Conservation (phyloP, 345 rosid species). For the Murraya paniculata region DNA sequence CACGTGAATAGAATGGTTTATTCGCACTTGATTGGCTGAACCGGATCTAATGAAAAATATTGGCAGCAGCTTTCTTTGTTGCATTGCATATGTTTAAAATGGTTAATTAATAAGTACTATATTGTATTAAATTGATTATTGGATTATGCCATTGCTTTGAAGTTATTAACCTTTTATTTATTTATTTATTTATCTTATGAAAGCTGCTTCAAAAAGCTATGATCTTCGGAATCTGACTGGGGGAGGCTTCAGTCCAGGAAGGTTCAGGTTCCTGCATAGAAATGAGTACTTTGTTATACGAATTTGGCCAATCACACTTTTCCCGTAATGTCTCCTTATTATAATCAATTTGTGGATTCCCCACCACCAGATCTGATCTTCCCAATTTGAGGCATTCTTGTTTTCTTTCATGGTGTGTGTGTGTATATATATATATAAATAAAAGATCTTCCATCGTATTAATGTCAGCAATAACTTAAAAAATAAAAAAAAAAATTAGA, state of each 20-base stretch:
- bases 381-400: too few species aligned
- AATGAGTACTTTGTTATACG: background rate
- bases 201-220: constrained; percentile 6
- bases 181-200: background rate
- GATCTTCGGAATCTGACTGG: background rate
- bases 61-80: background rate
- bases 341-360: background rate
- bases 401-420: too few species aligned
- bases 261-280: background rate
- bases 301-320: background rate
- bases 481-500: too few species aligned
- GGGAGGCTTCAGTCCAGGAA: background rate
- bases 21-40: background rate
- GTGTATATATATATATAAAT: too few species aligned
- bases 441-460: too few species aligned
- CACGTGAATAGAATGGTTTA: background rate
- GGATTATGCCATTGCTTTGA: background rate
- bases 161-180: background rate
- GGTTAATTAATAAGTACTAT: background rate
- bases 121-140: background rate
- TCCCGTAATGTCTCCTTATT: background rate
- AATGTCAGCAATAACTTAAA: too few species aligned
- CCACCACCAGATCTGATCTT: background rate
- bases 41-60: background rate
- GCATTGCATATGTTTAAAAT: background rate